phyloP scores from a whole-genome alignment of 2,329 filamentous ascomycete genomes.

The Trichoderma semiorbis region DNA sequence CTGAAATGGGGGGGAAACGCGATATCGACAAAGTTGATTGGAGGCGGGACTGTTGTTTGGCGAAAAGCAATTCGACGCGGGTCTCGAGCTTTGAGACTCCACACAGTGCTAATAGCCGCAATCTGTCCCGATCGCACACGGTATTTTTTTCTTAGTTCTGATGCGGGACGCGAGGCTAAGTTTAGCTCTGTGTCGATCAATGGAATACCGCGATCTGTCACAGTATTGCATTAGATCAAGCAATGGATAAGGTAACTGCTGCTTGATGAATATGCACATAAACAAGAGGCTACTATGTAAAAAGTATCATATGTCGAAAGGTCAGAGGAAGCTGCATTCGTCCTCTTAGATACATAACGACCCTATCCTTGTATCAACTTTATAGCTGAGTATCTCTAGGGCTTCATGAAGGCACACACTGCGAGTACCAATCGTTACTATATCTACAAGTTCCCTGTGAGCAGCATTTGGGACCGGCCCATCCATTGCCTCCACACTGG shows the following conservation, averaged over 20 bases:
- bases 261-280: not conserved
- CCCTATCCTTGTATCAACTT: not conserved
- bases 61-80: not conserved
- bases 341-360: not conserved
- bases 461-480: not conserved
- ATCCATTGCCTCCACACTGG: not conserved
- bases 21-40: not conserved
- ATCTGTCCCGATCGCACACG: not conserved
- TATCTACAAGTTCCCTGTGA: not conserved
- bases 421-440: not conserved
- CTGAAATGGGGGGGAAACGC: not conserved
- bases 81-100: not conserved
- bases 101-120: not conserved
- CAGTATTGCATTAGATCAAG: not conserved
- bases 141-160: not conserved
- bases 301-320: not conserved
- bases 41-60: slow-evolving; percentile 6
- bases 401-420: not conserved
- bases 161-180: not conserved
- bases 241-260: not conserved
- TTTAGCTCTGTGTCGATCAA: not conserved
- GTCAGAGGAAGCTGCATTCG: not conserved
- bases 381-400: too few relatives aligned
- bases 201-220: not conserved
- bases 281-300: not conserved